Base-by-base conservation (phyloP, 495 filamentous ascomycete genomes). In the Neurospora intermedia region DNA sequence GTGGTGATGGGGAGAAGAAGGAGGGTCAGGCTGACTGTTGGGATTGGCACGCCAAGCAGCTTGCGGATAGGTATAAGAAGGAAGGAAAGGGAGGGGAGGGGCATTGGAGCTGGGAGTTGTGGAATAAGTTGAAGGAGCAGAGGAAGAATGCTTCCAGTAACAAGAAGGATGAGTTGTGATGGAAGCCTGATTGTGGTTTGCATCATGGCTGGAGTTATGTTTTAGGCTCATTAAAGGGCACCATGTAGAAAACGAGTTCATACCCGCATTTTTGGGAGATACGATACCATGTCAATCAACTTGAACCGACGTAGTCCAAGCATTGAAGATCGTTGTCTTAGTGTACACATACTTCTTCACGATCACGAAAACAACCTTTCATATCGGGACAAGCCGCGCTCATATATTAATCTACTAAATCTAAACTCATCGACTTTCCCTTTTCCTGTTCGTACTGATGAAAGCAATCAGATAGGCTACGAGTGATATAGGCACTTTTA, bases 21-120 rank as follows among this genome's bases (percentile, higher is more conserved):
- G 27, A 73, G 18, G 42, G 69, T n/a, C 69, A 74, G 20, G 81
- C 81, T 11, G 80, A 76, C 62, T 86, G 84, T 74, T 83, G 82
- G 83, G 80, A 80, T 66, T 83, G 81, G 77, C 76, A 81, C 41
- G 77, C 82, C 4, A 76, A 76, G 72, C 48, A 66, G 69, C 78
- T 84, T 2, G 72, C 73, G 5, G 69, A 72, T 59, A n/a, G 45
- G 41, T 40, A 76, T 35, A 71, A 72, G 72, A 35, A 13, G 54
- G 77, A 79, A 11, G 54, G 54, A 18, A 66, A 66, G 15, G 54
- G 54, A 66, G 54, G 54, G 15, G 70, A 72, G 62, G 70, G 38
- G 5, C 80, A 82, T 43, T 83, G 81, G 81, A 82, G 80, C 43
- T 72, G 71, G 13, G 80, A 81, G 31, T 38, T 83, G 23, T 59